These are phyloP conservation scores for Ettlia oleoabundans DNA, from an alignment of 139 green algal species.

Conservation along the genomic window DNA sequence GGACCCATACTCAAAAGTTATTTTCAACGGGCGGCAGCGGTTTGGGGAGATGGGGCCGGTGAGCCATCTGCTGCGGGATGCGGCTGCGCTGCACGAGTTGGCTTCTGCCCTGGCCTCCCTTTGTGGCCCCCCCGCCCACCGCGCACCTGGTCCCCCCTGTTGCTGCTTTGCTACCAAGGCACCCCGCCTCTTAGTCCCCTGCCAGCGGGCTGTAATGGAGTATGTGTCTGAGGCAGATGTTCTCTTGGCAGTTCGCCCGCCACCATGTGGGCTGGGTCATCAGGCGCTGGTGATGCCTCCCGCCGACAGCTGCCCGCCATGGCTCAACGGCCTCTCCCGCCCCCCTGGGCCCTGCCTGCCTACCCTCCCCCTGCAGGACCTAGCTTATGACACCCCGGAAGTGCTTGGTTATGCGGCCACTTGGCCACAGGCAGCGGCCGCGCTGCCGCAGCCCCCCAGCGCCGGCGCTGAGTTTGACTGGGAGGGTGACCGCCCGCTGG, in stretches of 20 bases:
- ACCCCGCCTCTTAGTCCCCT: too few species aligned
- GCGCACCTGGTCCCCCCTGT: too few species aligned
- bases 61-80: background rate
- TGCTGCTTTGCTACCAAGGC: too few species aligned
- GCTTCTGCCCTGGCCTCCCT: background rate
- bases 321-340: too few species aligned
- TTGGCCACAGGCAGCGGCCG: constrained; percentile 83
- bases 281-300: too few species aligned
- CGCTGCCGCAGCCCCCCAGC: constrained; percentile 58
- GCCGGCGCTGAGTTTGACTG: constrained; percentile 81
- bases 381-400: constrained; percentile 57
- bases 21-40: constrained; percentile 69
- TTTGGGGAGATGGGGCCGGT: constrained; percentile 83
- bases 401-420: constrained; percentile 73
- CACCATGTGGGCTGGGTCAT: too few species aligned
- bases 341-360: too few species aligned
- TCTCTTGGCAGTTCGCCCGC: too few species aligned
- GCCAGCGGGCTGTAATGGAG: too few species aligned
- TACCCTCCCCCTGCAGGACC: constrained; percentile 39
- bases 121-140: too few species aligned
- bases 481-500: constrained; percentile 83
- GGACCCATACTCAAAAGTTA: constrained; percentile 89
- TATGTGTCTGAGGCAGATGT: too few species aligned
- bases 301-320: too few species aligned
- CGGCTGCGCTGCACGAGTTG: background rate